Conservation (phyloP, 176 grass and related monocot genomes). For the Rhynchospora pubera region DNA sequence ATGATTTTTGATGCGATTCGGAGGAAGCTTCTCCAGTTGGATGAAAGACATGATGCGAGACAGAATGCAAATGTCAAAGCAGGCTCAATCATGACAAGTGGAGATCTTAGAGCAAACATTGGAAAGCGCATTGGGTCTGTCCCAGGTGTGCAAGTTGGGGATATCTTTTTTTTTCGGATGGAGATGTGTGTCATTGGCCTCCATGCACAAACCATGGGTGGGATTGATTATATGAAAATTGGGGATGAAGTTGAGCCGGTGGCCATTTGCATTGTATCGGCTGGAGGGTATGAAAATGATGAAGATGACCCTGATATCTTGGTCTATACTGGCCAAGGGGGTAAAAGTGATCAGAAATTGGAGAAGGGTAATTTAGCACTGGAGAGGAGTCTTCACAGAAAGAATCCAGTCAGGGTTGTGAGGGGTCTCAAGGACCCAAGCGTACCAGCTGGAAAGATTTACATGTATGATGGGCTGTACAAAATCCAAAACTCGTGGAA, state of each 20-base stretch:
- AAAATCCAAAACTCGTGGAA: constrained; percentile 77
- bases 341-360: constrained; percentile 76
- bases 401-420: constrained; percentile 76
- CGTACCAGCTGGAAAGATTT: constrained; percentile 59
- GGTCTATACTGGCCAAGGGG: constrained; percentile 78
- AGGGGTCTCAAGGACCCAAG: constrained; percentile 63
- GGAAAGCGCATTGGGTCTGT: constrained; percentile 54
- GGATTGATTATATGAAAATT: constrained; percentile 87
- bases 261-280: constrained; percentile 78
- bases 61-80: constrained; percentile 60
- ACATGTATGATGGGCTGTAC: constrained; percentile 93
- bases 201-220: constrained; percentile 80
- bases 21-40: constrained; percentile 75
- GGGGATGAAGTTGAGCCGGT: constrained; percentile 59
- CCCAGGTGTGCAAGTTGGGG: constrained; percentile 77
- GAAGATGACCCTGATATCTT: constrained; percentile 74
- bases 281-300: constrained; percentile 85
- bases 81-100: constrained; percentile 47
- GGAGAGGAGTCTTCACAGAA: constrained; percentile 59
- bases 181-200: constrained; percentile 74
- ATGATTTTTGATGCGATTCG: constrained; percentile 80
- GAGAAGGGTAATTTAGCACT: constrained; percentile 89
- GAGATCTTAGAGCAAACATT: constrained; percentile 54
- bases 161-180: constrained; percentile 97
- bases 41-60: constrained; percentile 45